Percentiles rank a stretch among this genome's conserved stretches.
Conservation (phyloP, 75 land plant species). For the Selaginella moellendorffii region DNA sequence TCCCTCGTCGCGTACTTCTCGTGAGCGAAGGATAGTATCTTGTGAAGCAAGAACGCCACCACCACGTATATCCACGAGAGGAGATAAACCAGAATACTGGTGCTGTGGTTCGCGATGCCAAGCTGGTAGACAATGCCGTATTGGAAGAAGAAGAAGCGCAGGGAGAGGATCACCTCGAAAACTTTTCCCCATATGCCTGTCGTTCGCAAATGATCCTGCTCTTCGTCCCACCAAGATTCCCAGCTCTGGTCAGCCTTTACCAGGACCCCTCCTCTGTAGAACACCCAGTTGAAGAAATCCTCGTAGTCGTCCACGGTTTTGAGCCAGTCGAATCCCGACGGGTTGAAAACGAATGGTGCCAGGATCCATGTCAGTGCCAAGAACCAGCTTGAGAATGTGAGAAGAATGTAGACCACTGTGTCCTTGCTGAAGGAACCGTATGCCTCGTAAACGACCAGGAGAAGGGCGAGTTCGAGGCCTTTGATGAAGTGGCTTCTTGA, state of each 20-base stretch:
- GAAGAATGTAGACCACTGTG: slow-evolving; percentile 59
- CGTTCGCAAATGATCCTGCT: slow-evolving; percentile 58
- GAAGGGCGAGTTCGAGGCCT: slow-evolving; percentile 74
- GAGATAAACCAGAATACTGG: slow-evolving; percentile 60
- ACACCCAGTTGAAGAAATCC: slow-evolving; percentile 85
- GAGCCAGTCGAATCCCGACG: slow-evolving; percentile 93
- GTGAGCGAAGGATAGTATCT: slow-evolving; percentile 36
- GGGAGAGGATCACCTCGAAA: slow-evolving; percentile 55
- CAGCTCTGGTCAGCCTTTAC: slow-evolving; percentile 72
- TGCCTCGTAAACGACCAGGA: slow-evolving; percentile 52
- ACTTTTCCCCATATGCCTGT: slow-evolving; percentile 80
- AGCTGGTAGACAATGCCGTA: slow-evolving; percentile 85
- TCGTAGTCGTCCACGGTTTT: slow-evolving; percentile 81
- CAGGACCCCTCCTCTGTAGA: slow-evolving; percentile 59
- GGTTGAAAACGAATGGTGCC: slow-evolving; percentile 85
- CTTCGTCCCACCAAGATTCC: slow-evolving; percentile 98
- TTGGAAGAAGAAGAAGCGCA: slow-evolving; percentile 81
- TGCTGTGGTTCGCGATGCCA: slow-evolving; percentile 40
- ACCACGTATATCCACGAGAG: slow-evolving; percentile 67
- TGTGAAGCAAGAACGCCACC: slow-evolving; percentile 20
- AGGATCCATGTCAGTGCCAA: slow-evolving; percentile 69
- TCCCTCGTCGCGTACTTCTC: slow-evolving; percentile 54
- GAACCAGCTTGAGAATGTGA: slow-evolving; percentile 86
- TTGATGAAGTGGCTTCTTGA: slow-evolving; percentile 84
- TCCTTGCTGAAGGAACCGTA: slow-evolving; percentile 29